phyloP scores from a whole-genome alignment of 345 rosid species.

The Eucalyptus pauciflora region DNA sequence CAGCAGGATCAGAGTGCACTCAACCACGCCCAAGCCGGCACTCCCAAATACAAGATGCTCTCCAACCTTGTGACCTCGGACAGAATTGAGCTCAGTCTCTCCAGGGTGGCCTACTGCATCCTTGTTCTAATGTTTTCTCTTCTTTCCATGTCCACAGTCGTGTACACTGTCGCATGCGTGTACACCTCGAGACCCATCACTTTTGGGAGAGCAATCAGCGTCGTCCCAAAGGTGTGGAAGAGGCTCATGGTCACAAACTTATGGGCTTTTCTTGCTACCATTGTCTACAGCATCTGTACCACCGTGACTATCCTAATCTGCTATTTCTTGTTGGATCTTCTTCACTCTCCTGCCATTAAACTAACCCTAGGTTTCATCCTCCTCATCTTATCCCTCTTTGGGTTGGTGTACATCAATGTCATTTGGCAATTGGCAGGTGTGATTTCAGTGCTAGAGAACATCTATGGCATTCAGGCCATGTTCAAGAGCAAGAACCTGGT shows the following conservation, averaged over 20 bases:
- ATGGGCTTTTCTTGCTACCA: slow-evolving; percentile 3
- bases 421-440: slow-evolving; percentile 38
- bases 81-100: slow-evolving; percentile 11
- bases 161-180: slow-evolving; percentile 27
- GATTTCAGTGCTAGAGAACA: slow-evolving; percentile 37
- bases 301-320: not conserved
- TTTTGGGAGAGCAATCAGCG: slow-evolving; percentile 21
- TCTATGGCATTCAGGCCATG: slow-evolving; percentile 31
- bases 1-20: not conserved
- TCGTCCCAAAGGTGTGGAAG: slow-evolving; percentile 41
- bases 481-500: slow-evolving; percentile 19
- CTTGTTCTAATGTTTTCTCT: slow-evolving; percentile 26
- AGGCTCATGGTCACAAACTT: slow-evolving; percentile 28
- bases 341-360: not conserved
- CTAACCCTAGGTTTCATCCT: not conserved
- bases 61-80: slow-evolving; percentile 5
- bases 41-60: not conserved
- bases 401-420: slow-evolving; percentile 21
- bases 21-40: not conserved
- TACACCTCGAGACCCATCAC: slow-evolving; percentile 22
- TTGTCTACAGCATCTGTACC: slow-evolving; percentile 3
- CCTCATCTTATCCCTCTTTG: not conserved
- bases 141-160: slow-evolving; percentile 36
- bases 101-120: slow-evolving; percentile 16
- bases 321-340: not conserved